Evolutionary conservation across 2,329 filamentous ascomycete genomes (phyloP).

Genomic region (Sporothrix phasma): DNA sequence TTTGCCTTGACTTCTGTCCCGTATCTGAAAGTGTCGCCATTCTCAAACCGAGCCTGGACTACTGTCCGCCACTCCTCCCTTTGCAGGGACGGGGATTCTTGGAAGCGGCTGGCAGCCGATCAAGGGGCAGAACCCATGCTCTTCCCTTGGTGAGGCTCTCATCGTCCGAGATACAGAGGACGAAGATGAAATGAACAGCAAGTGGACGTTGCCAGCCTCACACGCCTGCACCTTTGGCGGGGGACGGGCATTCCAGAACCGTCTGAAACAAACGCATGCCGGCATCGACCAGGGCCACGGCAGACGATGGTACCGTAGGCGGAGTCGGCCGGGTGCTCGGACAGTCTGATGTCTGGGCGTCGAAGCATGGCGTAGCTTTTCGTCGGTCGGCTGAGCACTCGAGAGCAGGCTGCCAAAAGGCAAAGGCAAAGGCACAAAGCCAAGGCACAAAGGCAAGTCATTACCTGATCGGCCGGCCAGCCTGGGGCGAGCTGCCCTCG

Average conservation of each 20-base stretch:
- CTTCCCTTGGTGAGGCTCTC: background rate
- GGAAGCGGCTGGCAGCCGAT: constrained; percentile 4
- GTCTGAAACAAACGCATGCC: constrained; percentile 8
- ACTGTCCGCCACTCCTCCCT: no score
- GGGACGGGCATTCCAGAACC: constrained; percentile 13
- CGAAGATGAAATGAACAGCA: background rate
- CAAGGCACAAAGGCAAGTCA: background rate
- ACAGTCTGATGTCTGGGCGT: background rate
- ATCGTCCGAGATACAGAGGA: background rate
- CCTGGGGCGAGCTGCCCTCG: no score
- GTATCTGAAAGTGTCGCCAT: background rate
- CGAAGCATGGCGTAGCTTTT: no score
- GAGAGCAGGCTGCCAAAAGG: no score
- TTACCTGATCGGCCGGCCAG: background rate
- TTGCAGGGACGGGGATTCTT: constrained; percentile 3
- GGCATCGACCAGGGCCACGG: background rate
- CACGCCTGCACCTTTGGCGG: background rate
- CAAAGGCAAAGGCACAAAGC: background rate
- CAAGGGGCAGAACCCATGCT: background rate
- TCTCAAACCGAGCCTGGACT: no score
- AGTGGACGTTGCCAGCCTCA: background rate
- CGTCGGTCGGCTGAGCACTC: no score
- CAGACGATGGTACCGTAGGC: background rate
- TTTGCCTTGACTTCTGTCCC: background rate
- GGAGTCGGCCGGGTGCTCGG: background rate